Base-by-base conservation (phyloP, 2,329 filamentous ascomycete species). In the Fusarium poae region DNA sequence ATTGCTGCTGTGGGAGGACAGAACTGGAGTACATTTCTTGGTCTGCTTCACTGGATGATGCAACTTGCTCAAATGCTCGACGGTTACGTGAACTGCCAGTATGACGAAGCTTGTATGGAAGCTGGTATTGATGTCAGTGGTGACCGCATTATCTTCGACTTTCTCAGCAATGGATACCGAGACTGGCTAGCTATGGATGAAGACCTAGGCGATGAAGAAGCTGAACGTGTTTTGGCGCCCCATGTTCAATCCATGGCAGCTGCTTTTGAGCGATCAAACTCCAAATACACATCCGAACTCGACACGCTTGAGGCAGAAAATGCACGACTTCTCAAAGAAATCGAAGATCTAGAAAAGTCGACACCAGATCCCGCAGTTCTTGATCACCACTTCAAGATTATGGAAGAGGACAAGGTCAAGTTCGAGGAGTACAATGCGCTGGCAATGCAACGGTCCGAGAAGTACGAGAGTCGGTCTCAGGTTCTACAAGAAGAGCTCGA, bases 21-120 rank as follows among this genome's bases (percentile, higher is more conserved):
- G 79, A 98, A 98, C 77, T 99, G 96, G 96, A 92, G 92, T 66
- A 96, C 93, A 0, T 98, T 99, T 75, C 83, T 99, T 15, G 96
- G 94, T 0, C 83, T 99, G 77, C 84, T 99, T 51, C 94, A 99
- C 81, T 99, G 96, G 96, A 95, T 99, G 89, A 97, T 99, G 95
- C 94, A 98, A 79, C 84, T 99, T 52, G 93, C 93, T 6, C 91
- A 95, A 72, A 97, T 98, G 91, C 88, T 98, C 76, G 94, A 98
- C 66, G 88, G 92, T 23, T 98, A 94, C 76, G 84, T 88, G 2
- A 79, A 83, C 56, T 91, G 94, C 61, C 89, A 89, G 46, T 99
- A 97, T 78, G 94, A 97, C 71, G 92, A 97, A 53, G 94, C 94
- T 2, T 97, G 94, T 77, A 86, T 91, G 42, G 95, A 97, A 73